Percentiles rank a stretch among this genome's conserved stretches.
phyloP scores from a whole-genome alignment of 192 early-diverging fungal genomes.

The Backusella australiensis region DNA sequence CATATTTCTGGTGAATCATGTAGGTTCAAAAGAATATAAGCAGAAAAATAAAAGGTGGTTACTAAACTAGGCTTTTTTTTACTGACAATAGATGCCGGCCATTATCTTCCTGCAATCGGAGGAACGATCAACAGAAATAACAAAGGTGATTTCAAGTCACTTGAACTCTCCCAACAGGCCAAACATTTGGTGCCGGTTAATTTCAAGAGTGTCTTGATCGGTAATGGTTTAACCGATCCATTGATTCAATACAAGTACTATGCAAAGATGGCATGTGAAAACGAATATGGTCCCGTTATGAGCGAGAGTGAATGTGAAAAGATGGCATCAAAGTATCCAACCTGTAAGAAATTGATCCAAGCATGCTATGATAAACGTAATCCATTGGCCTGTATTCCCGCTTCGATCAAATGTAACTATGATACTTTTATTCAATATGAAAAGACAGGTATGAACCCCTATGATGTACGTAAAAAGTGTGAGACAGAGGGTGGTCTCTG shows the following conservation, averaged over 20 bases:
- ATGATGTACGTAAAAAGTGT: slow-evolving; percentile 69
- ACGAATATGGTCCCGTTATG: slow-evolving; percentile 80
- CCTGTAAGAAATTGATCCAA: slow-evolving; percentile 78
- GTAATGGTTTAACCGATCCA: slow-evolving; percentile 92
- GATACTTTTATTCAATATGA: slow-evolving; percentile 76
- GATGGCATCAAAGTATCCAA: slow-evolving; percentile 77
- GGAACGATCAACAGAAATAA: slow-evolving; percentile 68
- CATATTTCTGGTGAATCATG: slow-evolving; percentile 72
- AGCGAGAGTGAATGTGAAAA: slow-evolving; percentile 66
- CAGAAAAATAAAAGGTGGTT: background rate
- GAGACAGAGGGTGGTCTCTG: slow-evolving; percentile 72
- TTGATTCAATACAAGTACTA: slow-evolving; percentile 90
- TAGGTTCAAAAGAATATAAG: background rate
- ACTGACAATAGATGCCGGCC: slow-evolving; percentile 56
- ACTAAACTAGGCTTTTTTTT: background rate
- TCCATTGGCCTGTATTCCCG: slow-evolving; percentile 81
- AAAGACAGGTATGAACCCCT: slow-evolving; percentile 84
- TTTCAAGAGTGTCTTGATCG: slow-evolving; percentile 78
- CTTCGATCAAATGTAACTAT: slow-evolving; percentile 85
- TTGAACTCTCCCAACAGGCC: background rate
- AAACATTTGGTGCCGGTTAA: slow-evolving; percentile 46
- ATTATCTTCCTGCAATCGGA: slow-evolving; percentile 94
- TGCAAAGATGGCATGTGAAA: slow-evolving; percentile 78
- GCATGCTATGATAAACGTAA: slow-evolving; percentile 88
- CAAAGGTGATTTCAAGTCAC: background rate